phyloP scores from a whole-genome alignment of 176 grass and related monocot genomes.

The Hordeum marinum region DNA sequence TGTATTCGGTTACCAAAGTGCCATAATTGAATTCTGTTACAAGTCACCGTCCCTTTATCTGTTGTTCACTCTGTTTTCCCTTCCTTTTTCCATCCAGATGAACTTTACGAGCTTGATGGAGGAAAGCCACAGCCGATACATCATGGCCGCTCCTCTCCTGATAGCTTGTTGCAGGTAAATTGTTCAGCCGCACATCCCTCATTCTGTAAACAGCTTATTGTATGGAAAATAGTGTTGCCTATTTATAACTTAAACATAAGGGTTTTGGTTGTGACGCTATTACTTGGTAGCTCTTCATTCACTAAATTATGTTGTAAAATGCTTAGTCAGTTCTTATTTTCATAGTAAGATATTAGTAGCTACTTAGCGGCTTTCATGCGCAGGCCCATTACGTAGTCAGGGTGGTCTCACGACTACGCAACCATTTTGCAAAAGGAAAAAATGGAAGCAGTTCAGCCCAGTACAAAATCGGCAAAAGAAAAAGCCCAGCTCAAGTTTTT shows the following conservation, averaged over 20 bases:
- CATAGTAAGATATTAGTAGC: neutral
- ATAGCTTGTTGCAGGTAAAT: constrained; percentile 72
- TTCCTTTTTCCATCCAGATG: constrained; percentile 32
- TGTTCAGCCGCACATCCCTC: neutral
- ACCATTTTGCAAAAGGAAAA: neutral
- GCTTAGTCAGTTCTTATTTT: neutral
- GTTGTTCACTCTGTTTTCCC: neutral
- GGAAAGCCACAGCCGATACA: constrained; percentile 40
- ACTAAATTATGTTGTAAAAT: neutral
- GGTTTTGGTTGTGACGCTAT: neutral
- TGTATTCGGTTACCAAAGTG: neutral
- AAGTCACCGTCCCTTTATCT: neutral
- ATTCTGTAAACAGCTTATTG: neutral
- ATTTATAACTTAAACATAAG: neutral
- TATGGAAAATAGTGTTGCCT: neutral
- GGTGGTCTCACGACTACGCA: neutral
- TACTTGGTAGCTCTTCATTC: neutral
- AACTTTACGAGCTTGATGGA: constrained; percentile 89
- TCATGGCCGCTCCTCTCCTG: constrained; percentile 59
- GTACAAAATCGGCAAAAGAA: neutral
- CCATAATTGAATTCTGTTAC: neutral
- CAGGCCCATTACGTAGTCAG: neutral
- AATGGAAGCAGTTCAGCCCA: neutral
- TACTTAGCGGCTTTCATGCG: neutral
- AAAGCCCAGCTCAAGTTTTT: neutral